Evolutionary conservation across 1,284 basidiomycete genomes (phyloP), one percentile per base, ranked within the genome.

Genomic region (Ustilago crameri): DNA sequence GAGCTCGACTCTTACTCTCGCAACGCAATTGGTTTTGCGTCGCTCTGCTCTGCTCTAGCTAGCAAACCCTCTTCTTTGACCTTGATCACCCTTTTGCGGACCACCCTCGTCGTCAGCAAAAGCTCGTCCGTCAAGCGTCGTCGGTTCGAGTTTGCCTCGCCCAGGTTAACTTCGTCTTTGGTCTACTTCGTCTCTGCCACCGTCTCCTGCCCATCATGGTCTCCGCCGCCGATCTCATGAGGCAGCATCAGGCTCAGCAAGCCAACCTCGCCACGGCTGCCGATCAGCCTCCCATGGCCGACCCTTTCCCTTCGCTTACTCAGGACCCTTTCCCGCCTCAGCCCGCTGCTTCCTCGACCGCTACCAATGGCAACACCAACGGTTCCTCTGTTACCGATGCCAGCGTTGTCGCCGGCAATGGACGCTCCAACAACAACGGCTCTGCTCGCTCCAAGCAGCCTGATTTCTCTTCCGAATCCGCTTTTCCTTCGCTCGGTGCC

Each of bases 401-500:
- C 23, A 26, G 4, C 23, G 34, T 23, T 22, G 45, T 49, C 17
- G 45, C 54, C 26, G 41, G 71, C 56, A 64, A 73, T 26, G 68
- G 59, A 44, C 38, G 58, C 27, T 54, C 72, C n/a, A 74, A 30
- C 30, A 74, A 30, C 30, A 30, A 74, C 38, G 47, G 54, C 26
- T 45, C 51, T 8, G 34, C 43, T 30, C 58, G 60, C 37, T 30
- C 70, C 44, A 61, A 69, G 52, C 59, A 63, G 56, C 67, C 72
- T 32, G 69, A 70, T 59, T 69, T 75, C 23, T 66, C 60, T 24
- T 83, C 82, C 51, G 78, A 84, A 49, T 70, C 77, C 9, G 82
- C 83, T 22, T 84, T 84, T 64, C 84, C 84, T 17, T 77, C 83
- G 50, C 80, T 84, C 30, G 83, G 81, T 43, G 77, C 76, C 34